Base-by-base conservation (phyloP, 2,329 filamentous ascomycete genomes). In the Boeremia exigua region DNA sequence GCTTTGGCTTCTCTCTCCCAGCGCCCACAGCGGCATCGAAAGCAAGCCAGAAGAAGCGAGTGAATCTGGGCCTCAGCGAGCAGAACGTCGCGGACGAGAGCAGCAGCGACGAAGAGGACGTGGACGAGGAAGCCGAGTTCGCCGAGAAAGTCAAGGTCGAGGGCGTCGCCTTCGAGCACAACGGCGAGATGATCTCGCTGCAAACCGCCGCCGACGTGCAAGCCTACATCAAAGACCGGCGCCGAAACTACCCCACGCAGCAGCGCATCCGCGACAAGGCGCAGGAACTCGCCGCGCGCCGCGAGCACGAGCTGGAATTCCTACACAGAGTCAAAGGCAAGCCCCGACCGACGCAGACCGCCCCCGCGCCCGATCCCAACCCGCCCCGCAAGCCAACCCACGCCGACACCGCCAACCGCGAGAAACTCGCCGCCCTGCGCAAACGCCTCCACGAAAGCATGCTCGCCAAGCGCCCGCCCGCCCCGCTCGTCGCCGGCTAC, bases 211-310 rank as follows among this genome's bases (percentile, higher is more conserved):
- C 85, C 55, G 92, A 97, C 69, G 82, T 97, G 51, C 84, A 86
- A 23, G 85, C 86, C 6, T 98, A 92, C 86, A 86, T 96, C 60
- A 86, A 86, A 45, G 92, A 96, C 74, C 86, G 94, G 56, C 89
- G 84, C 70, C 88, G 86, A 62, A 88, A 88, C 47, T 98, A 86
- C 72, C 94, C 94, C 2, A 97, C 93, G 2, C 85, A 86, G 72
- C 85, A 86, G 56, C 87, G 90, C 51, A 79, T 87, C 59, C 82
- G 86, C 58, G 85, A 85, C 60, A 90, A 84, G 75, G 84, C 85
- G 60, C 81, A 82, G 54, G 81, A 71, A 51, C 60, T 64, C 6
- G 65, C 58, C 1, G 58, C 54, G 19, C 68, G 62, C 50, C 65
- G 71, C 19, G 60, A 49, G 36, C 55, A 54, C 25, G 71, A 75